phyloP scores from a whole-genome alignment of 805 yeast genomes.

The Wickerhamomyces ciferrii region DNA sequence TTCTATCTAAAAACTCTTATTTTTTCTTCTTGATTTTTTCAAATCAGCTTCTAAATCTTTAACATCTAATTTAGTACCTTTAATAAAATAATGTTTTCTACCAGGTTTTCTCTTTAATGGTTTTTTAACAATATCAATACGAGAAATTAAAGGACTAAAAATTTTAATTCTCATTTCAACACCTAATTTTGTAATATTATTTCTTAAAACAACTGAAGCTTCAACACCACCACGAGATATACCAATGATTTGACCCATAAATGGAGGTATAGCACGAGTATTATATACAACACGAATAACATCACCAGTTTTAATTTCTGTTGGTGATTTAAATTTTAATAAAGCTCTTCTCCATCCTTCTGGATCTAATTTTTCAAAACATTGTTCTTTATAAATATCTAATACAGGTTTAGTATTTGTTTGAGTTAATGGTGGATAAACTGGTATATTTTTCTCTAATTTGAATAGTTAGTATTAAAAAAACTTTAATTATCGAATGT shows the following conservation, averaged over 20 bases:
- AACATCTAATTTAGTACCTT: slow-evolving; percentile 73
- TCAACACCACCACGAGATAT: slow-evolving; percentile 69
- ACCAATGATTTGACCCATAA: slow-evolving; percentile 76
- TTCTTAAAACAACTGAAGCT: slow-evolving; percentile 75
- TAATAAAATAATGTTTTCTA: slow-evolving; percentile 86
- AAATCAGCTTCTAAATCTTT: slow-evolving; percentile 54
- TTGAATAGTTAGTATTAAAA: neutral
- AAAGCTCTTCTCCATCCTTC: slow-evolving; percentile 59
- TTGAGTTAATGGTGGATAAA: slow-evolving; percentile 22
- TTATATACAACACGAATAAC: slow-evolving; percentile 67
- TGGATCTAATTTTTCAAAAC: slow-evolving; percentile 54
- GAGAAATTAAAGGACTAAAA: slow-evolving; percentile 71
- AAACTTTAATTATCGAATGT: no score
- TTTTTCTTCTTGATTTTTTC: slow-evolving; percentile 20
- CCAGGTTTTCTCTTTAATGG: slow-evolving; percentile 70
- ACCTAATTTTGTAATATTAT: slow-evolving; percentile 76
- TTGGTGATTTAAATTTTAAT: slow-evolving; percentile 36
- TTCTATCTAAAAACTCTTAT: neutral
- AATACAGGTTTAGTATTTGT: slow-evolving; percentile 2
- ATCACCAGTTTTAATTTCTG: slow-evolving; percentile 70
- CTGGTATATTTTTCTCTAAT: slow-evolving; percentile 20
- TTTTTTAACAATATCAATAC: slow-evolving; percentile 73
- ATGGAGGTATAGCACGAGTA: slow-evolving; percentile 50
- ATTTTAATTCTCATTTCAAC: slow-evolving; percentile 80
- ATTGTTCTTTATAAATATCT: neutral